Percentiles rank a stretch among this genome's conserved stretches.
These are phyloP conservation scores for Penicillium taxi DNA, from an alignment of 495 filamentous ascomycete species.

Conservation along the genomic window DNA sequence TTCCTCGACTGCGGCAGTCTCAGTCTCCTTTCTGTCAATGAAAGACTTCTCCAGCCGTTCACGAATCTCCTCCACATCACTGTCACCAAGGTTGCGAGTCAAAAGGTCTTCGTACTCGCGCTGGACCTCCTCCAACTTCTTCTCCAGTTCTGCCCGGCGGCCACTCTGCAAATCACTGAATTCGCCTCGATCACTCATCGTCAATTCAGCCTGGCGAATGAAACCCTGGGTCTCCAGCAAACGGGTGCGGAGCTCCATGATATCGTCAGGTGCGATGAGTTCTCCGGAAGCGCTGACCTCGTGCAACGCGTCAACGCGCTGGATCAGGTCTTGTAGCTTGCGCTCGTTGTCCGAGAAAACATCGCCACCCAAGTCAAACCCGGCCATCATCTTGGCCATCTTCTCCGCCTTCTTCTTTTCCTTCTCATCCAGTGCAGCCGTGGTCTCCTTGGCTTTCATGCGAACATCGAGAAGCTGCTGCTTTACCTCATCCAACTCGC, in stretches of 20 bases:
- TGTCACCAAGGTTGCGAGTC: slow-evolving; percentile 66
- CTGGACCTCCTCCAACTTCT: slow-evolving; percentile 61
- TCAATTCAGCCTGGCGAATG: slow-evolving; percentile 85
- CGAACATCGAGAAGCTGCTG: slow-evolving; percentile 92
- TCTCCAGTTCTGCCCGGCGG: slow-evolving; percentile 64
- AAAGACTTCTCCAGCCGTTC: slow-evolving; percentile 68
- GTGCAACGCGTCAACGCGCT: slow-evolving; percentile 69
- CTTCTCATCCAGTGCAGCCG: slow-evolving; percentile 83
- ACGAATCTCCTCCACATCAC: slow-evolving; percentile 79
- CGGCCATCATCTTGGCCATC: slow-evolving; percentile 99
- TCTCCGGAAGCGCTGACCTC: slow-evolving; percentile 70
- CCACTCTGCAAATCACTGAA: slow-evolving; percentile 53
- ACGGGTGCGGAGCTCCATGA: slow-evolving; percentile 65
- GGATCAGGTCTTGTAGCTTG: slow-evolving; percentile 70
- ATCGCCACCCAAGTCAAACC: slow-evolving; percentile 86
- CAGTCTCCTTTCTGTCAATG: slow-evolving; percentile 59
- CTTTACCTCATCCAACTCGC: slow-evolving; percentile 90
- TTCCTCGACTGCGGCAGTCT: slow-evolving; percentile 61
- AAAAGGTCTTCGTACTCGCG: slow-evolving; percentile 75
- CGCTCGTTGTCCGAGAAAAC: slow-evolving; percentile 87
- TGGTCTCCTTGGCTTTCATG: slow-evolving; percentile 91
- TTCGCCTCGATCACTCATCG: slow-evolving; percentile 58
- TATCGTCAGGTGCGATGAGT: slow-evolving; percentile 69
- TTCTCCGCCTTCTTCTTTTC: slow-evolving; percentile 97
- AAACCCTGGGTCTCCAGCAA: slow-evolving; percentile 86